phyloP scores from a whole-genome alignment of 148 eudicot species.

The Heliamphora exappendiculata region DNA sequence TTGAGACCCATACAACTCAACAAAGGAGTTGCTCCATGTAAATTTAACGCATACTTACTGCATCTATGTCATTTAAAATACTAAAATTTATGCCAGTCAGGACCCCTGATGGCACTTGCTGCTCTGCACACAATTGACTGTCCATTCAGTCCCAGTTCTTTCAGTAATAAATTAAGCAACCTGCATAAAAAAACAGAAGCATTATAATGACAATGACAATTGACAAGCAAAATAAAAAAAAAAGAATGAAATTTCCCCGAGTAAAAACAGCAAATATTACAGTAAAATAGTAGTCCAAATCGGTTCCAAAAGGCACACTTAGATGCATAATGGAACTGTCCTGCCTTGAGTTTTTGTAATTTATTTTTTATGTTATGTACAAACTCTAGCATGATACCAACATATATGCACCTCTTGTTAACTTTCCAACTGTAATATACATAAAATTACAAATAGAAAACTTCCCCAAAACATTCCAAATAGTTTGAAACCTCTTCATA shows the following conservation, averaged over 20 bases:
- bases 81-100: slow-evolving; percentile 51
- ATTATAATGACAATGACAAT: not conserved
- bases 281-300: not conserved
- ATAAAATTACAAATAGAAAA: not conserved
- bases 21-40: not conserved
- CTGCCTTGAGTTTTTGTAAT: not conserved
- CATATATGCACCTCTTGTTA: not conserved
- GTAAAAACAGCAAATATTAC: not conserved
- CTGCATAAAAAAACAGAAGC: slow-evolving; percentile 13
- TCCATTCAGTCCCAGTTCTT: slow-evolving; percentile 42
- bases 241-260: not conserved
- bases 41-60: slow-evolving; percentile 43
- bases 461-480: not conserved
- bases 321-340: not conserved
- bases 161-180: slow-evolving; percentile 14
- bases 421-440: not conserved
- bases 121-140: slow-evolving; percentile 32
- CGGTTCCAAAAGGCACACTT: not conserved
- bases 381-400: not conserved
- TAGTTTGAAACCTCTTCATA: not conserved
- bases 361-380: not conserved
- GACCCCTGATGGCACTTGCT: slow-evolving; percentile 43
- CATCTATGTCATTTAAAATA: slow-evolving; percentile 58
- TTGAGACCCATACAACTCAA: not conserved
- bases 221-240: no score